Evolutionary conservation across 2,329 filamentous ascomycete genomes (phyloP), one percentile per base, ranked within the genome.

Genomic region (Ophioceras dolichostomum): DNA sequence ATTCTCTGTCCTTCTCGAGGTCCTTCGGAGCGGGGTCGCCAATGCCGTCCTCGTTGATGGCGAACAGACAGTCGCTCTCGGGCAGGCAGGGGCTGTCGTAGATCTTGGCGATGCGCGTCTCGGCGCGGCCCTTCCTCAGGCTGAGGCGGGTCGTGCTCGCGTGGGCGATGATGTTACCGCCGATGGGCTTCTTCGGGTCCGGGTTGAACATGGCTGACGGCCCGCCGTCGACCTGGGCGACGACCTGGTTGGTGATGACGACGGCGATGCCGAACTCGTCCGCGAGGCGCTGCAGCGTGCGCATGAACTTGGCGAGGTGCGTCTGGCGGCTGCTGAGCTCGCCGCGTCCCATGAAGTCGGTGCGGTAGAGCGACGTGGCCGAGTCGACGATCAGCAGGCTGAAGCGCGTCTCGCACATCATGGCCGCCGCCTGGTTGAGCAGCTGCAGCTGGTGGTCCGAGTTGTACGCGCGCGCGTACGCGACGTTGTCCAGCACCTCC

Each of bases 361-460:
- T 98, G 47, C 91, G 79, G 60, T 98, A 98, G 3, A 98, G 72
- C 2, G 89, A 82, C 0, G 91, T 98, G 12, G 93, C 93, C 39
- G 87, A 94, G 61, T 98, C 91, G 39, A 98, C 91, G 34, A 98
- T 79, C 35, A 98, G 76, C 8, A 98, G 72, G 3, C 91, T 96
- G 59, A 98, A 98, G 4, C 91, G 79, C 1, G 91, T 98, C 64
- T 98, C 93, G 40, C 88, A 95, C 93, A 98, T 98, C 91, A 98
- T 98, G 43, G 87, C 79, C 2, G 91, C 83, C 4, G 91, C 93
- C 58, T 96, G 89, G 51, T 91, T 91, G 43, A 98, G 76, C 7
- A 98, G 71, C 56, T 94, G 86, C 36, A 98, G 73, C 58, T 98
- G 91, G 59, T 98, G 91, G 47, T 98, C 91, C 0, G 89, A 96